Evolutionary conservation across 441 rosid species (phyloP), one percentile per base, ranked within the genome.

Genomic region (Lepidium campestre): DNA sequence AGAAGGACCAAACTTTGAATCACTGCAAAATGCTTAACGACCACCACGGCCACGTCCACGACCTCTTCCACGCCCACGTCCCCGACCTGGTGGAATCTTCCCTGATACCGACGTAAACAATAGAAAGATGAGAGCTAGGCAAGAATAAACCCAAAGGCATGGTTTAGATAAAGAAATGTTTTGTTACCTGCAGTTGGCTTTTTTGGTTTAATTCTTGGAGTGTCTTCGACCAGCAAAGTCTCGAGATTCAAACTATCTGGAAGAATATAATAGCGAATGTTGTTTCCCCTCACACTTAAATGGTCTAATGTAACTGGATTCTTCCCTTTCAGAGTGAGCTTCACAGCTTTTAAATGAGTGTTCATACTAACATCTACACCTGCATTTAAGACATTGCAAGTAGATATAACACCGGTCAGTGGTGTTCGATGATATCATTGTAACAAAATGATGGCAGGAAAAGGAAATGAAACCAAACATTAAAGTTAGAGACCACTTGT

Each of bases 201-300:
- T 82, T 91, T 94, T 0, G 97, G 97, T 66, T 94, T 91, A 79
- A 94, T 82, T 83, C 85, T 81, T 40, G 97, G 97, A 4, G 97
- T 84, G 81, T 94, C 97, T 78, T 94, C 97, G 14, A 91, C 92
- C 59, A 91, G 83, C 70, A 94, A 80, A 8, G 99, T 94, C 83
- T 94, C 99, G 12, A 94, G 95, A 77, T 94, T 94, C 82, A 94
- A 83, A 81, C 90, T 88, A 85, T 94, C 99, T 25, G 99, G 99
- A 47, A 89, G 98, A 61, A 94, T 91, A 77, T 91, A 91, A 44
- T 91, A 91, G 46, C 97, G 96, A 44, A 94, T 89, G 73, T 94
- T 94, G 83, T 91, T 94, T 32, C 98, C 98, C 82, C 99, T 82
- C 65, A 91, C 94, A 73, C 98, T 94, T 49, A 94, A 82, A 75